Conservation (phyloP, 345 rosid genomes). For the Heritiera littoralis region DNA sequence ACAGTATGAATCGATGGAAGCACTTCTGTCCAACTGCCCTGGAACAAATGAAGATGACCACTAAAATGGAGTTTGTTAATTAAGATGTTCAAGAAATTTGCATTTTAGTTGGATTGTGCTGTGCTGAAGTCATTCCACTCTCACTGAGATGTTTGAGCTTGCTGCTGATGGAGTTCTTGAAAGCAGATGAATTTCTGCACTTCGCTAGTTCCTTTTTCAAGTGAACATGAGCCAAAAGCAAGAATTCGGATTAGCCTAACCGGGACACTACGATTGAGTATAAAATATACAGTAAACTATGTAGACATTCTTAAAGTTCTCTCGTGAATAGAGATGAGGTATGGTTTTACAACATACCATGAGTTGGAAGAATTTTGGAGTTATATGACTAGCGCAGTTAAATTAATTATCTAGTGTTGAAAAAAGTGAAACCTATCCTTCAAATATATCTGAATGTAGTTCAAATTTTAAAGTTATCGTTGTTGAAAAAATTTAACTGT, state of each 20-base stretch:
- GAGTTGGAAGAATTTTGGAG: background rate
- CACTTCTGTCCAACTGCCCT: slow-evolving; percentile 73
- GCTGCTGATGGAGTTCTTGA: background rate
- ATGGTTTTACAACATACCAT: background rate
- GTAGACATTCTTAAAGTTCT: background rate
- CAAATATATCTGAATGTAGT: too few species aligned
- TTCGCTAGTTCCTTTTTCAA: background rate
- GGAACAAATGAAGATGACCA: slow-evolving; percentile 83
- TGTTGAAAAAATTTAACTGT: too few species aligned
- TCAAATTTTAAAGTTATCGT: too few species aligned
- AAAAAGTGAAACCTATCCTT: too few species aligned
- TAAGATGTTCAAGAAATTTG: background rate
- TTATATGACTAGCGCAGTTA: too few species aligned
- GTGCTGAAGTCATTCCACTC: background rate
- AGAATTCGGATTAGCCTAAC: background rate
- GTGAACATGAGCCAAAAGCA: slow-evolving; percentile 7
- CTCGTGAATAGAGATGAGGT: background rate
- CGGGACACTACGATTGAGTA: background rate
- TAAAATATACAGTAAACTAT: background rate
- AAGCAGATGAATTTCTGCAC: slow-evolving; percentile 7
- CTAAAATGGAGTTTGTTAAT: slow-evolving; percentile 18
- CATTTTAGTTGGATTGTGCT: background rate
- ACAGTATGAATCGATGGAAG: slow-evolving; percentile 86
- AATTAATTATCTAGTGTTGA: too few species aligned
- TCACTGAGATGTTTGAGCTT: background rate